Evolutionary conservation across 2,329 filamentous ascomycete species (phyloP), one percentile per base, ranked within the genome.

Genomic region (Fusarium nodosum): DNA sequence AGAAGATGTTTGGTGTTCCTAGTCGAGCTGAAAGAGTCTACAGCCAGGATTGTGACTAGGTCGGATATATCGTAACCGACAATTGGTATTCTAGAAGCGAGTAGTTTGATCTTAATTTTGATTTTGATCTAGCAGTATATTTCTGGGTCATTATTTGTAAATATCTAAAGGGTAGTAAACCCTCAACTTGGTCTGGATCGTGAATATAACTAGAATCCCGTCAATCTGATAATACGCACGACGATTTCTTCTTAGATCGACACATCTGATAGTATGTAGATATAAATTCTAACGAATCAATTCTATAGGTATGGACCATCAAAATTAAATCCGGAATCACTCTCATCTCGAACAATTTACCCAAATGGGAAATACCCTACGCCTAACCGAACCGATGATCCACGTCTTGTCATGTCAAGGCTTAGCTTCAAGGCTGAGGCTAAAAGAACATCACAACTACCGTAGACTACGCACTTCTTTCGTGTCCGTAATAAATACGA

Each of bases 401-500:
- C 48, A 52, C 24, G 15, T 8, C 11, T 10, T 59, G n/a, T 50
- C 26, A 31, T 10, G 39, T 42, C 39, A 42, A 18, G 58, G 56
- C 59, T 55, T 57, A 61, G 59, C 31, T 46, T 28, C 33, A 34
- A 62, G 41, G 59, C 46, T 46, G 55, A 46, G 46, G 45, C 46
- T 5, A 11, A 15, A 42, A 24, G 13, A 24, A 42, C 8, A 24
- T 22, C 36, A 22, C 22, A 54, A 62, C 26, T 24, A 39, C 33
- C 26, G 30, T n/a, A 26, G 16, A 38, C 34, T 38, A 33, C 13
- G 5, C 13, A 12, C 13, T 18, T 31, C 24, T 15, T 13, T 24
- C 33, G 9, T 34, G 13, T 45, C 44, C 26, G 28, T 46, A 46
- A 5, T 2, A 16, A 24, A 42, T 16, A 30, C 18, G 26, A 31